phyloP scores from a whole-genome alignment of 768 basidiomycete species.

The Phylloporus sp. region DNA sequence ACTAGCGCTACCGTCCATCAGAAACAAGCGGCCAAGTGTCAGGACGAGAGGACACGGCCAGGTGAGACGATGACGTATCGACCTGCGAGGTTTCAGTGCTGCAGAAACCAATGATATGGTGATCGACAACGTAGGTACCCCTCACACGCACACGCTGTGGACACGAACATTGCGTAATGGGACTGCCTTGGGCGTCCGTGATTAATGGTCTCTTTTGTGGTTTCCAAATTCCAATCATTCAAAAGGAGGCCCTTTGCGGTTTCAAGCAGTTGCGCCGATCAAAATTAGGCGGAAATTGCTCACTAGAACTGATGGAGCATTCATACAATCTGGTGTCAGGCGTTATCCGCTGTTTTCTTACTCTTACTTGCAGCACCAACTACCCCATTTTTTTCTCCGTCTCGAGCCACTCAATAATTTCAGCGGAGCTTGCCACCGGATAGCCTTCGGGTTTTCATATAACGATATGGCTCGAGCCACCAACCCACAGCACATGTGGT shows the following conservation, averaged over 20 bases:
- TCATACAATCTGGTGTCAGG: constrained; percentile 6
- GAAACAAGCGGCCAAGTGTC: background rate
- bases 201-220: background rate
- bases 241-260: constrained; percentile 1
- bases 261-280: constrained; percentile 19
- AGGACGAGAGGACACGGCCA: background rate
- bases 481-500: background rate
- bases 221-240: background rate
- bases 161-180: background rate
- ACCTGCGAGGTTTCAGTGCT: background rate
- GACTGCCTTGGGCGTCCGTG: background rate
- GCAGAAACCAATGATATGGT: background rate
- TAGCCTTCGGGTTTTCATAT: background rate
- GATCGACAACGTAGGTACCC: constrained; percentile 10
- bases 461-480: background rate
- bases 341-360: constrained; percentile 7
- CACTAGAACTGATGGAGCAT: constrained; percentile 7
- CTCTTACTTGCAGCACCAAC: background rate
- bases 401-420: background rate
- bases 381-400: background rate
- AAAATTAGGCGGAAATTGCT: constrained; percentile 25
- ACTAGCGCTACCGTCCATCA: no score
- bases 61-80: constrained; percentile 19
- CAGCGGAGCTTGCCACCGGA: constrained; percentile 3
- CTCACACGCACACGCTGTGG: background rate